Percentiles rank a stretch among this genome's conserved stretches.
These are phyloP conservation scores for Scheffersomyces parashehatae DNA, from an alignment of 1,139 yeast genomes.

Conservation along the genomic window DNA sequence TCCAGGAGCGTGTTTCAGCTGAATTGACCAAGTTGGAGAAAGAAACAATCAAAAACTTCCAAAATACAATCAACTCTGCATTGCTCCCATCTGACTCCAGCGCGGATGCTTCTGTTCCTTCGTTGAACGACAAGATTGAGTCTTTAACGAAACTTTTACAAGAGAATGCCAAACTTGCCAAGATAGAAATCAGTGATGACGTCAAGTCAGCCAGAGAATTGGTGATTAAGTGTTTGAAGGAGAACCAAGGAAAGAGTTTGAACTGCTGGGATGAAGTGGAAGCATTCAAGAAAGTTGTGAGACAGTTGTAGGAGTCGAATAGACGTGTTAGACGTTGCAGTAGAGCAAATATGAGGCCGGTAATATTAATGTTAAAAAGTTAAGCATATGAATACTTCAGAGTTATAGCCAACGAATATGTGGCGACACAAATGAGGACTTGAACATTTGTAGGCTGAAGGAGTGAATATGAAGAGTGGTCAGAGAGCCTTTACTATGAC, in stretches of 20 bases:
- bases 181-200: slow-evolving; percentile 32
- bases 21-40: slow-evolving; percentile 64
- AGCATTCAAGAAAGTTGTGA: slow-evolving; percentile 59
- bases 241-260: slow-evolving; percentile 71
- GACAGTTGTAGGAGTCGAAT: slow-evolving; percentile 23
- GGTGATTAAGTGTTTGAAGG: slow-evolving; percentile 65
- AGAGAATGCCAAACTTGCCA: slow-evolving; percentile 48
- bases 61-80: slow-evolving; percentile 48
- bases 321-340: slow-evolving; percentile 1
- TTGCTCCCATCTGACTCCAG: slow-evolving; percentile 30
- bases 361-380: not conserved
- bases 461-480: no score
- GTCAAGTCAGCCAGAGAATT: slow-evolving; percentile 50
- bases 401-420: no score
- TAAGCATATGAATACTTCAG: not conserved
- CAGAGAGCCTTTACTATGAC: no score
- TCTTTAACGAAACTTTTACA: slow-evolving; percentile 48
- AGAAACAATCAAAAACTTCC: slow-evolving; percentile 58
- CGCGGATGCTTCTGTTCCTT: slow-evolving; percentile 26
- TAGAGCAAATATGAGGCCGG: slow-evolving; percentile 1
- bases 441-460: no score
- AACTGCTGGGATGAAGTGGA: slow-evolving; percentile 89
- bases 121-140: slow-evolving; percentile 39
- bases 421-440: no score
- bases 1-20: slow-evolving; percentile 73